Base-by-base conservation (phyloP, 2,329 filamentous ascomycete genomes). In the Pseudogymnoascus destructans region DNA sequence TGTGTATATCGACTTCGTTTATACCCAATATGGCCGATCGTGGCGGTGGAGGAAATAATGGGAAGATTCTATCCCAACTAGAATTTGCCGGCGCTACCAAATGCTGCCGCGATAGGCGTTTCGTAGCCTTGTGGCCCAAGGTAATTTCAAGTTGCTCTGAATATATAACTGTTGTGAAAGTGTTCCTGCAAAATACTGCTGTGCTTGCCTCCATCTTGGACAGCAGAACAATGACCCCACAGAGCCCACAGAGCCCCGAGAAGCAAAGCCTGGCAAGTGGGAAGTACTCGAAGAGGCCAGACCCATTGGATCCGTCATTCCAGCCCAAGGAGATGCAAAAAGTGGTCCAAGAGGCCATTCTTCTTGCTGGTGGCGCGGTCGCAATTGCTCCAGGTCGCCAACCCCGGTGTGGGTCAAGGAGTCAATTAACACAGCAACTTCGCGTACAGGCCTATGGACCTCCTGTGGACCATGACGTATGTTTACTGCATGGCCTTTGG, bases 11-110 rank as follows among this genome's bases (percentile, higher is more conserved):
- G 73, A 3, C 70, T 76, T n/a, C 73, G 75, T 10, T 67, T 79
- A 49, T 79, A 75, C 56, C 76, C 77, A 0, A 73, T 79, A 3
- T 79, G 76, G 76, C 76, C 76, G 21, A 73, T 79, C 35, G 71
- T 78, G 40, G 71, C 74, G 36, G 73, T 75, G 23, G 70, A 73
- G 55, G 67, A 73, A 54, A 65, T 77, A 19, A 72, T 74, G 55
- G 66, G 68, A 52, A 30, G 6, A 30, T 52, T 9, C 23, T 10
- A 52, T 52, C 46, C 23, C 46, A 52, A 30, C 9, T 8, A 52
- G n/a, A 52, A 52, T 52, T 52, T 52, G 3, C 46, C 46, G 46
- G 46, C 46, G 46, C 46, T 30, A 52, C 46, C 46, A 25, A 52
- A 30, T 52, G 46, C 46, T 30, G 23, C 46, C 46, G 46, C 46